Evolutionary conservation across 2,329 filamentous ascomycete genomes (phyloP).

Genomic region (Magnaporthales sp.): DNA sequence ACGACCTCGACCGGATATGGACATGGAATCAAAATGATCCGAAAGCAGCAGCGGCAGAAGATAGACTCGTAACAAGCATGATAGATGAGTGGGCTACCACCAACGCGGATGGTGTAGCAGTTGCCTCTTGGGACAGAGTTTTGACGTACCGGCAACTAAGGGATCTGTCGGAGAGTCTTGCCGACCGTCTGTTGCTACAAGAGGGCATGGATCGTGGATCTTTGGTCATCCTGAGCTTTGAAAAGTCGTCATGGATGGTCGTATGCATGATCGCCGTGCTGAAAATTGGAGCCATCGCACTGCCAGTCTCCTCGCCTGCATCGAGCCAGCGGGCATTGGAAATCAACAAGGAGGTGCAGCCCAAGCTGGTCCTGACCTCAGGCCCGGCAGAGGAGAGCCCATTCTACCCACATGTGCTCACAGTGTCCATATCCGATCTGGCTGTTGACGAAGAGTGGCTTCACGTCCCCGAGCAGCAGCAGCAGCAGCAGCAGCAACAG

Average conservation of each 20-base stretch:
- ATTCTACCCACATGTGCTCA: conserved; percentile 5
- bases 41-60: too few species aligned
- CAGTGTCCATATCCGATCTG: conserved; percentile 13
- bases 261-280: conserved; percentile 13
- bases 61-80: too few species aligned
- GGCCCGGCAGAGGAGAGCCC: conserved; percentile 8
- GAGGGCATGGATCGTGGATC: conserved; percentile 19
- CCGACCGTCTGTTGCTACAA: conserved; percentile 29
- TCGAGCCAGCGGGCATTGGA: conserved; percentile 9
- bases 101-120: conserved; percentile 27
- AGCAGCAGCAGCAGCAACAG: too few species aligned
- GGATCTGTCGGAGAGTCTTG: conserved; percentile 29
- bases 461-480: not conserved
- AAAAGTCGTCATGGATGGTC: conserved; percentile 15
- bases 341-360: conserved; percentile 12
- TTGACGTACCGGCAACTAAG: conserved; percentile 37
- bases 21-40: too few species aligned
- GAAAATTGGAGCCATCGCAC: conserved; percentile 15
- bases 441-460: not conserved
- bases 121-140: conserved; percentile 39
- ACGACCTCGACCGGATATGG: too few species aligned
- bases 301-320: conserved; percentile 13
- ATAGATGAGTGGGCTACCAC: too few species aligned
- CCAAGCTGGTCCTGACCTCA: conserved; percentile 10
- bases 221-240: conserved; percentile 26